A percentile compares a stretch with the other conserved stretches of the same genome.
Conservation (phyloP, 2,329 filamentous ascomycete species). For the Delphinella strobiligena region DNA sequence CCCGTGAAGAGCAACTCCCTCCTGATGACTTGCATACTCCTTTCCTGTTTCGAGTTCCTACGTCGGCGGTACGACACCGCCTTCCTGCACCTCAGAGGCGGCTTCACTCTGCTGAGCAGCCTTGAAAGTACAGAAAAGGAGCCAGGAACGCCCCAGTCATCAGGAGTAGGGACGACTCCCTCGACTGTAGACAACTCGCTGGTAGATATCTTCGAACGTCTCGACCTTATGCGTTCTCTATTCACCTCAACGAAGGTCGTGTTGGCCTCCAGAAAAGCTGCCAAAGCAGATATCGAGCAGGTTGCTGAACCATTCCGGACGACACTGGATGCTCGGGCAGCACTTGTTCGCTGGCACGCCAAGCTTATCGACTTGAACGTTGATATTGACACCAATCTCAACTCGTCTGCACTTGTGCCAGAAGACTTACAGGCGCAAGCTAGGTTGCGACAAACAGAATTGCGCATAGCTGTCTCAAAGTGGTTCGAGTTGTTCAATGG, state of each 20-base stretch:
- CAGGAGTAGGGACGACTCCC: not conserved
- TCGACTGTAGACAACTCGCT: not conserved
- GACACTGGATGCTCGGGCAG: not conserved
- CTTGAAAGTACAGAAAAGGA: not conserved
- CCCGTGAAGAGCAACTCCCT: not conserved
- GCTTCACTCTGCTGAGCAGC: not conserved
- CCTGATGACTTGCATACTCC: not conserved
- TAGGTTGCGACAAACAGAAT: not conserved
- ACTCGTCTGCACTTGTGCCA: not conserved
- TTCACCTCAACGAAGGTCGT: not conserved
- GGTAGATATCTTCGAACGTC: not conserved
- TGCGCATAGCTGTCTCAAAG: not conserved
- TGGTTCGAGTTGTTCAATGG: not conserved
- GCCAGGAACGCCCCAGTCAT: not conserved
- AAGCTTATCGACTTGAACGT: not conserved
- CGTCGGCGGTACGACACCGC: not conserved
- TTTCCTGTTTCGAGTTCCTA: not conserved
- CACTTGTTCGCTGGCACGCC: not conserved
- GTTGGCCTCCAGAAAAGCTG: not conserved
- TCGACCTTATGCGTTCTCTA: not conserved
- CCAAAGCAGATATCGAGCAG: not conserved
- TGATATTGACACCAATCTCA: not conserved
- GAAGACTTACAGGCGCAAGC: not conserved
- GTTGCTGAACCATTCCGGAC: not conserved
- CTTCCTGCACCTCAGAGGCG: not conserved